phyloP scores from a whole-genome alignment of 1,284 basidiomycete species.

The Irpex sp. region DNA sequence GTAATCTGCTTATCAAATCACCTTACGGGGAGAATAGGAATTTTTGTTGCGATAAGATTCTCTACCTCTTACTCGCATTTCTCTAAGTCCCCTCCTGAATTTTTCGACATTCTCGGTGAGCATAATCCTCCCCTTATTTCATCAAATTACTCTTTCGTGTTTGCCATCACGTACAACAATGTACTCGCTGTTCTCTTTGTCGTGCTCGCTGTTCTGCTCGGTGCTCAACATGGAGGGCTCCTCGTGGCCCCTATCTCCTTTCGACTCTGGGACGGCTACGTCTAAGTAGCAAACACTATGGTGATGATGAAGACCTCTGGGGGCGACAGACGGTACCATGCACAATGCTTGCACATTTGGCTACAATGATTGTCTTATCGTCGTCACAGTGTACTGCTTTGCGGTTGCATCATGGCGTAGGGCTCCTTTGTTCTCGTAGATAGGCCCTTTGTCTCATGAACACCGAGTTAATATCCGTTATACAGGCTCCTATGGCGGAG shows the following conservation, averaged over 20 bases:
- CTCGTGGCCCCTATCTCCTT: not conserved
- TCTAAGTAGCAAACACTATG: not conserved
- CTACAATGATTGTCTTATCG: too few relatives aligned
- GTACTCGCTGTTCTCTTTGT: constrained; percentile 4
- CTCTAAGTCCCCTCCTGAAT: not conserved
- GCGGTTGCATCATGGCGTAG: too few relatives aligned
- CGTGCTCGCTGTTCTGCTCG: not conserved
- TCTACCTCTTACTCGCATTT: constrained; percentile 1
- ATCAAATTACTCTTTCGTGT: constrained; percentile 6
- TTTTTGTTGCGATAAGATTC: constrained; percentile 1
- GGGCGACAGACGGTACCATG: too few relatives aligned
- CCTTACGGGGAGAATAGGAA: not conserved
- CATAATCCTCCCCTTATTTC: not conserved
- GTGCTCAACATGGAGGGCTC: not conserved
- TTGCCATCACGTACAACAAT: constrained; percentile 2
- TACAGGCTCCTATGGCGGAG: not conserved
- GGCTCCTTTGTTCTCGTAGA: not conserved
- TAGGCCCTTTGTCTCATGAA: not conserved
- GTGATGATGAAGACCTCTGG: too few relatives aligned
- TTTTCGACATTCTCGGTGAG: not conserved
- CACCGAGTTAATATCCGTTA: not conserved
- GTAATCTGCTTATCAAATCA: not conserved
- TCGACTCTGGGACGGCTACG: too few relatives aligned
- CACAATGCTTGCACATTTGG: too few relatives aligned
- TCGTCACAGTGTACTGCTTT: too few relatives aligned